Base-by-base conservation (phyloP, 2,329 filamentous ascomycete species). In the Trematosphaeria pertusa region DNA sequence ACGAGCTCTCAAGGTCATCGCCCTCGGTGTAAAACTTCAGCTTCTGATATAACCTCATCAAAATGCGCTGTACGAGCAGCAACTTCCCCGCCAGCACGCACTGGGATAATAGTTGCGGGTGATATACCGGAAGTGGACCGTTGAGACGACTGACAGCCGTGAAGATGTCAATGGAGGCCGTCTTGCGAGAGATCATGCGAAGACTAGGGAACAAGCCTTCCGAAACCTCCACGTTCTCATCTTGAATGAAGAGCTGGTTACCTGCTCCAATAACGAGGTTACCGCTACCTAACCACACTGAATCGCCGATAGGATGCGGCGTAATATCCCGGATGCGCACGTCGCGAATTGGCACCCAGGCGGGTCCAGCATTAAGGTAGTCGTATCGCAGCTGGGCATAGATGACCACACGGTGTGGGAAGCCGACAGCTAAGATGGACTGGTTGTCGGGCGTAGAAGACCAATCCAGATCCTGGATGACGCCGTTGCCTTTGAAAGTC, bases 321-420 rank as follows among this genome's bases (percentile, higher is more conserved):
- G 91, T 96, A 28, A 91, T 77, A 48, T 92, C 87, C 52, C 87
- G 82, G 48, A 91, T 92, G 60, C 81, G 85, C 46, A 97, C 89
- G 65, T 96, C 88, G 35, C 89, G 81, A 48, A 97, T 87, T 18
- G 88, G 81, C 1, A 89, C 88, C 92, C 92, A 97, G 0, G 91
- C 90, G n/a, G 91, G 89, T 1, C 88, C 88, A 50, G 89, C 87
- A 61, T 92, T 91, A 14, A 96, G 78, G 66, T 96, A 96, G 70
- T 96, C 91, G 64, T 94, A 97, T 10, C 92, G 87, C 75, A 96
- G 86, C 65, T 97, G 91, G 5, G 88, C 87, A 19, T 96, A 81
- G 2, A 97, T 78, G 21, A 95, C 74, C 4, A 97, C 87, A 46
- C 88, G 85, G 55, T 92, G 89, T n/a, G 87, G 87, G 64, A 96